Base-by-base conservation (phyloP, 2,329 filamentous ascomycete species). In the Sarocladium strictum region DNA sequence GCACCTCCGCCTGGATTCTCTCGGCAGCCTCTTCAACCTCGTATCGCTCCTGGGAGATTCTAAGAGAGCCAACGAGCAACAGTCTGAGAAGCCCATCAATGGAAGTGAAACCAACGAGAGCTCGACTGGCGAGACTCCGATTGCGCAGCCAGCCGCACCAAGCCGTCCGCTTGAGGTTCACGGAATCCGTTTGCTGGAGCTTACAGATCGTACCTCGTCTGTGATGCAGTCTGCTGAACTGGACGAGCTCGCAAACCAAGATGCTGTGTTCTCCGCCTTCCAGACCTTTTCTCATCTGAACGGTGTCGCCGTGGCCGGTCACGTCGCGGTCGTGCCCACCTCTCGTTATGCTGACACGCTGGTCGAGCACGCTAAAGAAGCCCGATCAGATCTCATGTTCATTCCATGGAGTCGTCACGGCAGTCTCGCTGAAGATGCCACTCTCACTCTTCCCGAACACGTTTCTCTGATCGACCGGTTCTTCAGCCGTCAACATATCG, bases 181-280 rank as follows among this genome's bases (percentile, higher is more conserved):
- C 62, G 93, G 91, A 29, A 73, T 96, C n/a, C 87, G 92, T 14
- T 79, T 97, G 15, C 72, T 95, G 50, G 89, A 95, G 65, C 80
- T 97, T 12, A 95, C 90, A 0, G 92, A 97, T 62, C 90, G 93
- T 78, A 88, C 90, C 40, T 97, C 93, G 1, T 92, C 91, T 17
- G 93, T 97, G 62, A 97, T 97, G 93, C 87, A 90, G 62, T 90
- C 96, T 11, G 86, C 90, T 0, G 90, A 95, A 64, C 78, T 86
- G 2, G 87, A 91, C 37, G 89, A 94, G 50, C 80, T 84, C 57
- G 81, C 81, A 24, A 76, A 80, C 6, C 79, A 81, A 62, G 93
- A 97, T 63, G 90, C 93, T 0, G 86, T 97, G 3, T 84, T 97
- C 54, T 53, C 50, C 15, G 35, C 50, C 17, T 53, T 53, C 50